Percentiles rank a stretch among this genome's conserved stretches.
These are phyloP conservation scores for Phoma herbarum DNA, from an alignment of 2,329 filamentous ascomycete species.

Conservation along the genomic window DNA sequence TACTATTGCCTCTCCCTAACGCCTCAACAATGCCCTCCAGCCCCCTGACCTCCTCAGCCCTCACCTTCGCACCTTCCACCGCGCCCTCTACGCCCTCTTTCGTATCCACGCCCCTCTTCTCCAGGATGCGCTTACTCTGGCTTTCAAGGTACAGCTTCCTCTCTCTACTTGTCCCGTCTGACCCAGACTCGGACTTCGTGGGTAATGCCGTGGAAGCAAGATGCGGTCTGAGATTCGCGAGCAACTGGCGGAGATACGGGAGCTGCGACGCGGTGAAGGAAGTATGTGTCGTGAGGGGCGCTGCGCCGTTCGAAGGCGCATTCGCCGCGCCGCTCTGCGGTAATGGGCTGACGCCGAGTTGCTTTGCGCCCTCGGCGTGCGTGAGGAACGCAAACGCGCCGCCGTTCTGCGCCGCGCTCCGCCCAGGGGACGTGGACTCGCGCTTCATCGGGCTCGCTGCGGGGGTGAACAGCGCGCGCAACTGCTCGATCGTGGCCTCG, in stretches of 20 bases:
- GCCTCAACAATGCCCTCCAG: slow-evolving; percentile 41
- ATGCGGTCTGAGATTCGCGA: slow-evolving; percentile 73
- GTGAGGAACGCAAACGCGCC: slow-evolving; percentile 65
- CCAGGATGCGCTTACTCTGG: slow-evolving; percentile 78
- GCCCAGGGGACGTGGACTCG: slow-evolving; percentile 10
- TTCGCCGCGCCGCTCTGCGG: slow-evolving; percentile 27
- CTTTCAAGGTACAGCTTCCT: slow-evolving; percentile 84
- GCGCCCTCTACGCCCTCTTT: slow-evolving; percentile 46
- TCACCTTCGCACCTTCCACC: slow-evolving; percentile 37
- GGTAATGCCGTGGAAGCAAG: slow-evolving; percentile 56
- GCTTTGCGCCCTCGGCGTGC: slow-evolving; percentile 41
- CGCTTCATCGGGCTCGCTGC: slow-evolving; percentile 25
- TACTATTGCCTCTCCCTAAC: slow-evolving; percentile 21
- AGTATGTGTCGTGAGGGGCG: slow-evolving; percentile 71
- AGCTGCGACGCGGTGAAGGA: slow-evolving; percentile 85
- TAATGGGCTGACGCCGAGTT: not conserved
- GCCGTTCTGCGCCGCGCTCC: not conserved
- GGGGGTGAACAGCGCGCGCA: slow-evolving; percentile 64
- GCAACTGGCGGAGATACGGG: slow-evolving; percentile 75
- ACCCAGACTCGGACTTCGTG: slow-evolving; percentile 27
- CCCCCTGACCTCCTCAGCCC: slow-evolving; percentile 42
- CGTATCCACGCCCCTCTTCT: slow-evolving; percentile 72
- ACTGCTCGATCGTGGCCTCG: slow-evolving; percentile 70
- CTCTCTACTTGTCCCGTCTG: slow-evolving; percentile 67
- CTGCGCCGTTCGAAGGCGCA: slow-evolving; percentile 18